Evolutionary conservation across 2,329 filamentous ascomycete genomes (phyloP), one percentile per base, ranked within the genome.

Genomic region (Helminthosporium solani): DNA sequence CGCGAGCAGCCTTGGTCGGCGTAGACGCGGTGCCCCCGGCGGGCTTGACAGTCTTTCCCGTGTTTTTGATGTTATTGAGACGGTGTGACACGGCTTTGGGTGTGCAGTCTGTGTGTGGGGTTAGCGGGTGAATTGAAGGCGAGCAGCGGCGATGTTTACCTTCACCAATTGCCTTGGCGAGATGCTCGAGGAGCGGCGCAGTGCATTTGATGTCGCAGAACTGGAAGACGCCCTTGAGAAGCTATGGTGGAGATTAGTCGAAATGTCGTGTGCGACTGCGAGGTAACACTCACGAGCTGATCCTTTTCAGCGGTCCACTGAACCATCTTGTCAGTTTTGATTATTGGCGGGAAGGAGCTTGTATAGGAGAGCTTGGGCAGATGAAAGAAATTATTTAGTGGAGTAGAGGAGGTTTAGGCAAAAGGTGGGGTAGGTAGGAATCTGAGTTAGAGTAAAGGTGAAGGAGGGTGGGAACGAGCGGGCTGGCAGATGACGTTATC

Each of bases 21-120:
- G 40, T 43, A 16, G 31, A n/a, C 14, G 28, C n/a, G 23, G 23
- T 18, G 21, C 23, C 18, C 15, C 19, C 23, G 44, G 20, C 16
- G 42, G 20, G 30, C 39, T 50, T 2, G 23, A 25, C 23, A 5
- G 14, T 14, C 7, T 39, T 44, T 21, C 52, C 54, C 7, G 20
- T 16, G 3, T 44, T 52, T 20, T 56, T 56, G 5, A 63, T 42
- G 44, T 57, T 61, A 31, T 28, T 45, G 7, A 67, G 47, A n/a
- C 61, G 60, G 41, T 59, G 50, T 15, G 49, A 47, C 9, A 66
- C 47, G 14, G 63, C 62, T 31, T 65, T 67, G 35, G 58, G 50
- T 0, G 63, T 65, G 39, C 57, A 63, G 2, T 54, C 63, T 56
- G 18, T 7, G 34, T 7, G 34, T 7, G 12, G 18, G 18, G 34